Conservation (phyloP, 2,329 filamentous ascomycete genomes). For the Colletotrichum gloeosporioides region DNA sequence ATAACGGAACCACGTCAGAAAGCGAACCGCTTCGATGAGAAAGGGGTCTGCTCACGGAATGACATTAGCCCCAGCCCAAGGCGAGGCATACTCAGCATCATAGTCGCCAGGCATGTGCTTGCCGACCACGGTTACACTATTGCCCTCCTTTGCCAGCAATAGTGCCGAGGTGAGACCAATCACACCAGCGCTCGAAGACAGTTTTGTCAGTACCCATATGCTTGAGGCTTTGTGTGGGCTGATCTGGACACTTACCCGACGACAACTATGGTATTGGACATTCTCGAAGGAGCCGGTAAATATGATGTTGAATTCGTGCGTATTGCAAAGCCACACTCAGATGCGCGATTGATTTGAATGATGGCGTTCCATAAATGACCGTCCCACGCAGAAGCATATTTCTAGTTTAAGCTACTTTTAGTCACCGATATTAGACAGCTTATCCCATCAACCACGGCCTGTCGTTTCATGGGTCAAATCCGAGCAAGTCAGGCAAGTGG, state of each 20-base stretch:
- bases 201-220: not conserved
- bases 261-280: not conserved
- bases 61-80: constrained; percentile 81
- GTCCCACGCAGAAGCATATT: not conserved
- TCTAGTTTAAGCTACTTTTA: not conserved
- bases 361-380: not conserved
- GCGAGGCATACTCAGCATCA: constrained; percentile 81
- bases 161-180: constrained; percentile 57
- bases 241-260: not conserved
- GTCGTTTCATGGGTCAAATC: not conserved
- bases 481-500: not conserved
- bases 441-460: not conserved
- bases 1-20: not conserved
- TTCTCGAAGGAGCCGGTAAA: not conserved
- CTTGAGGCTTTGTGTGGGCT: not conserved
- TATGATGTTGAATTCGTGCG: too few relatives aligned
- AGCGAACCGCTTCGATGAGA: not conserved
- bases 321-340: not conserved
- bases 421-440: not conserved
- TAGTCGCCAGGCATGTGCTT: constrained; percentile 90
- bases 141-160: constrained; percentile 48
- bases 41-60: constrained; percentile 58
- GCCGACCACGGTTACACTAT: constrained; percentile 49
- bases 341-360: not conserved
- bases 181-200: constrained; percentile 48